Evolutionary conservation across 192 early-diverging fungal species (phyloP), one percentile per base, ranked within the genome.

Genomic region (Podila verticillata): DNA sequence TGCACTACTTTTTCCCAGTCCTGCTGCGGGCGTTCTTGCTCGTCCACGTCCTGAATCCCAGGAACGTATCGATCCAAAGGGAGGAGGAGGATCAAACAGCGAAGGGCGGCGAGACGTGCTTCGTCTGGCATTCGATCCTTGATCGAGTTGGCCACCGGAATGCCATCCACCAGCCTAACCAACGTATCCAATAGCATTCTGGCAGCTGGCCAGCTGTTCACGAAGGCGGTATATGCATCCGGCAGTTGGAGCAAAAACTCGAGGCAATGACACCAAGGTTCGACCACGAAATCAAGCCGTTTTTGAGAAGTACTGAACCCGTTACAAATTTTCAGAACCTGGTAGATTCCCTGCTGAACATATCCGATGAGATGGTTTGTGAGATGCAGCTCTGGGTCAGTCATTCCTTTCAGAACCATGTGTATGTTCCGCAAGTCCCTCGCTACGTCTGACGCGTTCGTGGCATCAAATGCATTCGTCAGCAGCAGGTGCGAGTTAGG

Each of bases 61-160:
- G 65, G 56, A 3, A 47, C 28, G 5, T 30, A 57, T 20, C 36
- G 61, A 22, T 65, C 61, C 19, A 72, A 28, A 29, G 77, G 77
- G 1, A 80, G 26, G 4, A 65, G 61, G 17, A 72, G 60, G 8
- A 80, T 57, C 26, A 80, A 35, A 26, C 70, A 72, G 8, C 62
- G 48, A 19, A 80, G 24, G 12, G 77, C 70, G 0, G 56, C 58
- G 5, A 80, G 47, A 6, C 77, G 77, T 12, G 49, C 61, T 29
- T 80, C 77, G 61, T 80, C 77, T 32, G 70, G 26, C 77, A 80
- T 72, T 22, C 39, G 61, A 56, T 72, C 57, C 31, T 68, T 72
- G 13, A 20, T 35, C 8, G 20, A 32, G 1, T 29, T 35, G 35
- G 29, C 34, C 20, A 30, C 31, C 5, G 68, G 68, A 26, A 72